Evolutionary conservation across 805 yeast species (phyloP), one percentile per base, ranked within the genome.

Genomic region (Isabelozyma rhagii): DNA sequence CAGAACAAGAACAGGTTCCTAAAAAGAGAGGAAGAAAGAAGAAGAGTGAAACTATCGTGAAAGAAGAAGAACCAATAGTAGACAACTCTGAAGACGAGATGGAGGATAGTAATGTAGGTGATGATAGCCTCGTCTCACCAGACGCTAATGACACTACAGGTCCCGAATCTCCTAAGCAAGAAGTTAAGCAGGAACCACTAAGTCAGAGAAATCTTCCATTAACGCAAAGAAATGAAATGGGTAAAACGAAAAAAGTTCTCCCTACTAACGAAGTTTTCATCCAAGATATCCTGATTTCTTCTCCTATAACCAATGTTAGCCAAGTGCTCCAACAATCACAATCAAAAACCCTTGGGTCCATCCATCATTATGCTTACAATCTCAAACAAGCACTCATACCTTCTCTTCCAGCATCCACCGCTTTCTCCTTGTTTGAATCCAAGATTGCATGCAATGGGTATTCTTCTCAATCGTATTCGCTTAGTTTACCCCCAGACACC

Each of bases 371-470:
- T 58, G 61, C 18, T 57, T 67, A 41, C 55, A 59, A 36, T 51
- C 64, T 28, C 69, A 71, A 62, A 47, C 56, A 61, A 27, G 51
- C 67, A 0, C 58, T 73, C 29, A 72, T 72, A 53, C 75, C 77
- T 3, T 60, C 66, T 5, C 67, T 63, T 18, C 48, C 57, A 1
- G 50, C 51, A 7, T 59, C 59, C 8, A 61, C 71, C 6, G 55
- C 63, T 8, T 50, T 65, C 8, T 62, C 70, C n/a, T 57, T 72
- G 45, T 69, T 72, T 51, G 75, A 73, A 39, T 73, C 70, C 55
- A 61, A 60, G 45, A 65, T 74, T 47, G 68, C 68, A 10, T 61
- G 75, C 1, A 66, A 66, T 47, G 79, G 79, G 2, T 71, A 63
- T 51, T 62, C 73, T n/a, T 52, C 66, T 29, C 74, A 70, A 50